Percentiles rank a stretch among this genome's conserved stretches.
phyloP scores from a whole-genome alignment of 192 early-diverging fungal genomes.

The Coemansia javaensis region DNA sequence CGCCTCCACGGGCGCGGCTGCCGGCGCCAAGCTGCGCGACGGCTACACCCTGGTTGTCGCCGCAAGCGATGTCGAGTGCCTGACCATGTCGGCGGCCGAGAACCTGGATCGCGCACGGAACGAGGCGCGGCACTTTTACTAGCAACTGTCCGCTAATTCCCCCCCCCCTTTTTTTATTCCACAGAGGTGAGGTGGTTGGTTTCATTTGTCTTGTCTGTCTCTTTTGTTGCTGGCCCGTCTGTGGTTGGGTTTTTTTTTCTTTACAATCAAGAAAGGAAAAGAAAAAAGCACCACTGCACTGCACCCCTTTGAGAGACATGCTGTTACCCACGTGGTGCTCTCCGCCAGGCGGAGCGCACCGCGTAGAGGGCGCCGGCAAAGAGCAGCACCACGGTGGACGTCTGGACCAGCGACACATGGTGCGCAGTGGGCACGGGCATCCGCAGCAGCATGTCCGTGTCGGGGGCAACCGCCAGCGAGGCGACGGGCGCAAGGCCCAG shows the following conservation, averaged over 20 bases:
- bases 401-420: conserved; percentile 12
- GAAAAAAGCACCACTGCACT: no score
- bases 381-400: conserved; percentile 15
- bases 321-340: background rate
- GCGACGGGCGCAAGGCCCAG: conserved; percentile 20
- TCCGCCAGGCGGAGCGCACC: background rate
- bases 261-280: background rate
- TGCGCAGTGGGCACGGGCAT: conserved; percentile 27
- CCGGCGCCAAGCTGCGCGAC: conserved; percentile 17
- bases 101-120: conserved; percentile 41
- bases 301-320: no score
- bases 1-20: conserved; percentile 28
- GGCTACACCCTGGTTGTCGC: conserved; percentile 48
- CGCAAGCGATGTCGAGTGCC: conserved; percentile 38
- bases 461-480: conserved; percentile 15
- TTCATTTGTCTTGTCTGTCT: background rate
- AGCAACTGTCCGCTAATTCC: background rate
- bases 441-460: conserved; percentile 30
- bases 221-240: background rate
- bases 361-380: conserved; percentile 16
- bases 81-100: conserved; percentile 35
- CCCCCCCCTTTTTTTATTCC: background rate
- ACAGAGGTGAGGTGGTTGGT: background rate
- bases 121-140: conserved; percentile 23
- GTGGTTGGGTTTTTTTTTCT: background rate